These are phyloP conservation scores for Hippophae rhamnoides DNA, from an alignment of 306 rosid genomes.

Conservation along the genomic window DNA sequence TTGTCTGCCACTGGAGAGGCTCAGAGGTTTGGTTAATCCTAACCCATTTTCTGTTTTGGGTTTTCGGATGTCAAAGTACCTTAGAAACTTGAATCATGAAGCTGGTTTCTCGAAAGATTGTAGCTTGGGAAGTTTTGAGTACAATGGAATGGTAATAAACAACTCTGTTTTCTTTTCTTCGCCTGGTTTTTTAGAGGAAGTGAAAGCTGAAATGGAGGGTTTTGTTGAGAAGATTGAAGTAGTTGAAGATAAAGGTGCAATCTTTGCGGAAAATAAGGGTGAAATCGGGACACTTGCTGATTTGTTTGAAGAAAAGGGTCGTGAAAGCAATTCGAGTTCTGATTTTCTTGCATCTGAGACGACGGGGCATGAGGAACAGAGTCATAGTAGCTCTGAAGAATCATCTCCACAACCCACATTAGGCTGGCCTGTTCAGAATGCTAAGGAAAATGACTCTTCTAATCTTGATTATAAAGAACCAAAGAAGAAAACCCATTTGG, in stretches of 20 bases:
- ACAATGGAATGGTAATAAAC: slow-evolving; percentile 43
- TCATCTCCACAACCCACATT: slow-evolving; percentile 57
- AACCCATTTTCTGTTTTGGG: slow-evolving; percentile 40
- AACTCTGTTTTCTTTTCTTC: slow-evolving; percentile 42
- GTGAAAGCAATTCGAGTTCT: slow-evolving; percentile 70
- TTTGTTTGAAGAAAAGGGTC: slow-evolving; percentile 52
- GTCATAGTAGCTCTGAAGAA: slow-evolving; percentile 66
- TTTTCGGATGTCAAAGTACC: slow-evolving; percentile 48
- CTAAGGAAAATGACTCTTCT: slow-evolving; percentile 26
- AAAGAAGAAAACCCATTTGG: slow-evolving; percentile 31
- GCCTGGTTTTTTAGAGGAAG: slow-evolving; percentile 26
- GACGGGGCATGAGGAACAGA: slow-evolving; percentile 59
- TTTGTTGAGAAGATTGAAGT: slow-evolving; percentile 29
- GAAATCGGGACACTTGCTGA: slow-evolving; percentile 30
- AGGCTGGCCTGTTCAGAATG: slow-evolving; percentile 52
- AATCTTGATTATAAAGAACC: slow-evolving; percentile 24
- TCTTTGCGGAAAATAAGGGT: slow-evolving; percentile 19
- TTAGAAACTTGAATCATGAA: slow-evolving; percentile 29
- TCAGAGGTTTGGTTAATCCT: slow-evolving; percentile 19
- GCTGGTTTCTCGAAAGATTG: slow-evolving; percentile 40
- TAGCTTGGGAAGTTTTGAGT: slow-evolving; percentile 39
- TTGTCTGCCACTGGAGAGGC: slow-evolving; percentile 34
- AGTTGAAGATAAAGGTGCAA: slow-evolving; percentile 21
- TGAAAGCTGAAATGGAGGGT: slow-evolving; percentile 39
- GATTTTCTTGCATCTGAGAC: slow-evolving; percentile 72